A percentile compares a stretch with the other conserved stretches of the same genome.
Conservation (phyloP, 805 yeast genomes). For the Sugiyamaella qingdaonensis region DNA sequence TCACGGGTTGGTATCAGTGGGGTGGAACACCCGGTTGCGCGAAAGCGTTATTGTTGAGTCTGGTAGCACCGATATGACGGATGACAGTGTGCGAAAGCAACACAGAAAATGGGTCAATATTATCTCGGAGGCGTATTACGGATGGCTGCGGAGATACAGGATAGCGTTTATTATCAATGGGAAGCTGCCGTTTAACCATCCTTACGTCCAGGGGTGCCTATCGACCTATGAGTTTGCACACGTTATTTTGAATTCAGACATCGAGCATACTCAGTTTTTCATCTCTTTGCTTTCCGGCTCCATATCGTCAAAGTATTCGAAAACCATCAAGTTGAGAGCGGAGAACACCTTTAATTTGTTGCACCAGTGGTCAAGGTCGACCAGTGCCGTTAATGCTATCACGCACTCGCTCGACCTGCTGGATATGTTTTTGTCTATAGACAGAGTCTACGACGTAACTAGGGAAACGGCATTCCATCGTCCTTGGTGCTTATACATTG, state of each 20-base stretch:
- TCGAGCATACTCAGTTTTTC: conserved; percentile 17
- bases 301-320: background rate
- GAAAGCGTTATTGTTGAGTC: conserved; percentile 14
- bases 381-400: conserved; percentile 15
- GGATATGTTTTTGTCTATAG: conserved; percentile 21
- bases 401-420: conserved; percentile 23
- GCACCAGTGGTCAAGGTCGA: conserved; percentile 12
- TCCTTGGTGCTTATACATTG: conserved; percentile 23
- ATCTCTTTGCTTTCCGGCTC: conserved; percentile 7
- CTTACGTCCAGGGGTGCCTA: conserved; percentile 25
- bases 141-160: conserved; percentile 24
- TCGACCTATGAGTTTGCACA: conserved; percentile 26
- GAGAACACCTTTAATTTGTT: conserved; percentile 6
- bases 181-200: conserved; percentile 23
- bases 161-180: conserved; percentile 21
- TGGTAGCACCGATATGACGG: conserved; percentile 2
- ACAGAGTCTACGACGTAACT: conserved; percentile 19
- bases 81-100: background rate
- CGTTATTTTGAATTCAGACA: conserved; percentile 19
- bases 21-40: conserved; percentile 21
- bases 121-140: conserved; percentile 20
- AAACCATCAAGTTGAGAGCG: background rate
- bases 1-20: conserved; percentile 25
- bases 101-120: conserved; percentile 14
- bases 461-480: conserved; percentile 25